Percentiles rank a stretch among this genome's conserved stretches.
These are phyloP conservation scores for Stylosanthes scabra DNA, from an alignment of 331 rosid genomes.

Conservation along the genomic window DNA sequence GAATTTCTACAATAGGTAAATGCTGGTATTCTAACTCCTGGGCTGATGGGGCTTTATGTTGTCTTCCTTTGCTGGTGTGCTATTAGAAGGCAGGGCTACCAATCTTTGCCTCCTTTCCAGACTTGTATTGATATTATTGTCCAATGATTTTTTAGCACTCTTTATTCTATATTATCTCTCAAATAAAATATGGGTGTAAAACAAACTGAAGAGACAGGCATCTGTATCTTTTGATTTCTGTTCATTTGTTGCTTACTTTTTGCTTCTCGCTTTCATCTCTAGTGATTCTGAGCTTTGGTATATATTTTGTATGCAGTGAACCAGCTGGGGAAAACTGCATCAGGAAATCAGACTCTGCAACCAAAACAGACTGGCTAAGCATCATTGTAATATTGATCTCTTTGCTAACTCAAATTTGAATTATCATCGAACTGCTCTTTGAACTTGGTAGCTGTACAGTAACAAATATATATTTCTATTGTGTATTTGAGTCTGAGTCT, in stretches of 20 bases:
- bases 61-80: slow-evolving; percentile 99
- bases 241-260: slow-evolving; percentile 23
- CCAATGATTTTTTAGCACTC: slow-evolving; percentile 9
- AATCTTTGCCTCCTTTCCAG: slow-evolving; percentile 16
- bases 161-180: neutral
- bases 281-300: slow-evolving; percentile 22
- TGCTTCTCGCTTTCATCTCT: slow-evolving; percentile 15
- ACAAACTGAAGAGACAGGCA: slow-evolving; percentile 15
- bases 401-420: slow-evolving; percentile 29
- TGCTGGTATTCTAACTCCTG: slow-evolving; percentile 92
- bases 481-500: neutral
- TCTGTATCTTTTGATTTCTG: slow-evolving; percentile 18
- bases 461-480: neutral
- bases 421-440: slow-evolving; percentile 1
- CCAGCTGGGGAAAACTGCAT: slow-evolving; percentile 84
- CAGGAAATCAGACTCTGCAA: slow-evolving; percentile 62
- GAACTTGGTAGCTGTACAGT: slow-evolving; percentile 16
- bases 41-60: slow-evolving; percentile 96
- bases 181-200: slow-evolving; percentile 25
- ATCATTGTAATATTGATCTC: slow-evolving; percentile 64
- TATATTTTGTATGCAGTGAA: slow-evolving; percentile 62
- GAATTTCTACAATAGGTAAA: slow-evolving; percentile 64
- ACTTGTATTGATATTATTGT: slow-evolving; percentile 15
- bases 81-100: slow-evolving; percentile 76
- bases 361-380: slow-evolving; percentile 92